These are phyloP conservation scores for Hansfordia pulvinata DNA, from an alignment of 2,329 filamentous ascomycete species.

Conservation along the genomic window DNA sequence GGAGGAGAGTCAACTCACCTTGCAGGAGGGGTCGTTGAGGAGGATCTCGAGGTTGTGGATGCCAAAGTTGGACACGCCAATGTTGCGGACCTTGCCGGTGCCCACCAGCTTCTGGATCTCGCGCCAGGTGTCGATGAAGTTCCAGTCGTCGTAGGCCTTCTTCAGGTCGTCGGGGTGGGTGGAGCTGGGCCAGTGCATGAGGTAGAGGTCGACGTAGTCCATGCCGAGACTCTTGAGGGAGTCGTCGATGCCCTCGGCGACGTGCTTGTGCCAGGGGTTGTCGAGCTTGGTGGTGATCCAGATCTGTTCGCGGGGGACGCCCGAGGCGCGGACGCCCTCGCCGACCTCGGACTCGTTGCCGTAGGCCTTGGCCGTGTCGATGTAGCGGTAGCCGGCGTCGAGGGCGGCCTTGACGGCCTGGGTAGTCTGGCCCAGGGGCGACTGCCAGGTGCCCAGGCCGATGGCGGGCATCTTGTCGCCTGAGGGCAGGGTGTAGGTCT, in stretches of 20 bases:
- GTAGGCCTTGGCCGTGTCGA: slow-evolving; percentile 66
- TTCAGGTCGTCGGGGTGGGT: slow-evolving; percentile 46
- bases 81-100: slow-evolving; percentile 62
- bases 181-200: slow-evolving; percentile 60
- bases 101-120: slow-evolving; percentile 57
- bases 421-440: slow-evolving; percentile 52
- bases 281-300: slow-evolving; percentile 73
- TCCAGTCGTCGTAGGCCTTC: slow-evolving; percentile 65
- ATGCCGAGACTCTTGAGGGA: slow-evolving; percentile 47
- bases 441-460: slow-evolving; percentile 72
- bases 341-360: slow-evolving; percentile 63
- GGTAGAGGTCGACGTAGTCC: slow-evolving; percentile 57
- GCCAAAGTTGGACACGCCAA: slow-evolving; percentile 78
- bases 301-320: slow-evolving; percentile 51
- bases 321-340: slow-evolving; percentile 47
- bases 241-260: slow-evolving; percentile 43
- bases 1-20: slow-evolving; percentile 24
- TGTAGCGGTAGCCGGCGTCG: slow-evolving; percentile 57
- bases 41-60: slow-evolving; percentile 71
- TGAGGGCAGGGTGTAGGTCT: slow-evolving; percentile 57
- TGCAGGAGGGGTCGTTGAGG: slow-evolving; percentile 49
- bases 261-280: slow-evolving; percentile 65
- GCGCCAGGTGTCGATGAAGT: slow-evolving; percentile 68
- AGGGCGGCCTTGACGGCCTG: slow-evolving; percentile 60
- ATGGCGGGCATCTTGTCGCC: slow-evolving; percentile 67